Base-by-base conservation (phyloP, 495 filamentous ascomycete species). In the Talaromyces trachyspermus region DNA sequence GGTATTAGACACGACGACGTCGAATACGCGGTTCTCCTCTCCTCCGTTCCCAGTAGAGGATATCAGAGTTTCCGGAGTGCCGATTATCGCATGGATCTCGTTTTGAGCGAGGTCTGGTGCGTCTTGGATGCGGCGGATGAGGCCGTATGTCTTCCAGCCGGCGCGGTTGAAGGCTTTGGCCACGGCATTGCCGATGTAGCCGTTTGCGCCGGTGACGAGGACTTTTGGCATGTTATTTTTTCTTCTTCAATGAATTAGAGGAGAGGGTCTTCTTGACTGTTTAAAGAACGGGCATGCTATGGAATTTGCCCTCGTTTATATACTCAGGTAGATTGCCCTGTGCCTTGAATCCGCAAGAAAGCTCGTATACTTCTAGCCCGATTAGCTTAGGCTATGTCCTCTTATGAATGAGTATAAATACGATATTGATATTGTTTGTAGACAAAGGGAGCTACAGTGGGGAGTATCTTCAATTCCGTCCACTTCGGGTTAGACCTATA, bases 161-260 rank as follows among this genome's bases (percentile, higher is more conserved):
- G 66, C 64, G 9, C 61, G 58, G 27, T 60, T 57, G 43, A 70
- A 72, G 17, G 65, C 63, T 20, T 58, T 56, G 48, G 61, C 55
- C 1, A 71, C 66, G 1, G 68, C 68, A 46, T 53, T 61, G 25
- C 68, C 68, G 29, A 70, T 63, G 54, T 68, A 71, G 1, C 66
- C 68, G 26, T 65, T 68, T 12, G 68, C 68, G 14, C 66, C 68
- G 0, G 63, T 70, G 30, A 71, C 56, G 9, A 71, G 60, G 22
- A 63, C 68, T 48, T 27, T 29, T 15, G 25, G 17, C 26, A 29
- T 43, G 27, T 29, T 44, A 26, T 8, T 17, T 30, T 29, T 15
- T 30, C 27, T 30, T 12, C 12, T 12, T 6, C 6, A 30, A n/a
- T n/a, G n/a, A n/a, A 24, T 24, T 24, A 6, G 23, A 23, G 8